phyloP scores from a whole-genome alignment of 2,329 filamentous ascomycete genomes.

The Stagonosporopsis vannaccii region DNA sequence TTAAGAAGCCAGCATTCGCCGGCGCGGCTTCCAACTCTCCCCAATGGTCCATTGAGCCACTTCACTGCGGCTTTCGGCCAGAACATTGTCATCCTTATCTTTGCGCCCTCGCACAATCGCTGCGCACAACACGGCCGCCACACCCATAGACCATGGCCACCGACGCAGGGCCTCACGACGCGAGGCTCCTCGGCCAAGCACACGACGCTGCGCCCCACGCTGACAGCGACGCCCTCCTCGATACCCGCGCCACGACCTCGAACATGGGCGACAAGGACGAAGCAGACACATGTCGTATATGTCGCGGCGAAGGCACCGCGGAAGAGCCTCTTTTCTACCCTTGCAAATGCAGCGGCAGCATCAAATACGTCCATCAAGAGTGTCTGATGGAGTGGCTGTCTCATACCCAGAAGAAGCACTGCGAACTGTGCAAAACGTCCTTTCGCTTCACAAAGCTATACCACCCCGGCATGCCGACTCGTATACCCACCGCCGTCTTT shows the following conservation, averaged over 20 bases:
- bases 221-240: slow-evolving; percentile 11
- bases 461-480: slow-evolving; percentile 88
- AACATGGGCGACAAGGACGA: slow-evolving; percentile 54
- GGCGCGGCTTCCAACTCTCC: background rate
- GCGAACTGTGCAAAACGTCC: slow-evolving; percentile 97
- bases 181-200: slow-evolving; percentile 23
- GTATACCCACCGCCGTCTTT: slow-evolving; percentile 82
- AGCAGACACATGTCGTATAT: slow-evolving; percentile 93
- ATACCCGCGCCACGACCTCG: slow-evolving; percentile 50
- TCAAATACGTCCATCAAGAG: slow-evolving; percentile 97
- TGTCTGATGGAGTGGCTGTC: slow-evolving; percentile 99
- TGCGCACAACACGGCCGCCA: background rate
- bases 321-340: slow-evolving; percentile 94
- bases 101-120: background rate
- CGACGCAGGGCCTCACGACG: slow-evolving; percentile 23
- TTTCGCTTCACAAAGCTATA: slow-evolving; percentile 99
- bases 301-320: slow-evolving; percentile 82
- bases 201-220: slow-evolving; percentile 10
- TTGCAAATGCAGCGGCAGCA: slow-evolving; percentile 98
- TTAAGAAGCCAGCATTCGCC: background rate
- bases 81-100: slow-evolving; percentile 3
- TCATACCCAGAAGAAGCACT: slow-evolving; percentile 99
- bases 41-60: slow-evolving; percentile 39
- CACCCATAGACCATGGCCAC: slow-evolving; percentile 30
- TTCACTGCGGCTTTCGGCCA: slow-evolving; percentile 31